These are phyloP conservation scores for Pestalotiopsis fici DNA, from an alignment of 2,329 filamentous ascomycete genomes.

Conservation along the genomic window DNA sequence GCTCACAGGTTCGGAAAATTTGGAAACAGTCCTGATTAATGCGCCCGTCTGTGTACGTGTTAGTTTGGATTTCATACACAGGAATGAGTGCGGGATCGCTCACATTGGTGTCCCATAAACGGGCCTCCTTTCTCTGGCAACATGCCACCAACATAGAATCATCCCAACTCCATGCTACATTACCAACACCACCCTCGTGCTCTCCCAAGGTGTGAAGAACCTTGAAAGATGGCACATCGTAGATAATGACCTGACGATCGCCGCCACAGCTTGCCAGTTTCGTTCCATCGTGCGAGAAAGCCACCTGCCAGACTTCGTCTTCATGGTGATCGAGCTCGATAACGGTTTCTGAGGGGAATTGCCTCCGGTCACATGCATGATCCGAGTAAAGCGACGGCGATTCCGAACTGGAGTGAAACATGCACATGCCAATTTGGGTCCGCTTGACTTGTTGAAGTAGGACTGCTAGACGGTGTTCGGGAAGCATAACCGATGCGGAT, in stretches of 20 bases:
- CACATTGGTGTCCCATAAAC: conserved; percentile 74
- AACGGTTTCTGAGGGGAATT: conserved; percentile 75
- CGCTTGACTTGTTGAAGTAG: conserved; percentile 83
- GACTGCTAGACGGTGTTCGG: conserved; percentile 81
- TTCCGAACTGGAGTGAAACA: conserved; percentile 81
- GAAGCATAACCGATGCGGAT: conserved; percentile 95
- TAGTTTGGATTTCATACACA: not conserved
- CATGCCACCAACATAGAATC: conserved; percentile 85
- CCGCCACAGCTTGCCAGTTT: conserved; percentile 81
- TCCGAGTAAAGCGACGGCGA: conserved; percentile 88
- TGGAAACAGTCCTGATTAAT: conserved; percentile 63
- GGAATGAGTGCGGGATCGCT: conserved; percentile 25
- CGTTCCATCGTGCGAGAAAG: conserved; percentile 85
- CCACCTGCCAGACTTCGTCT: conserved; percentile 89
- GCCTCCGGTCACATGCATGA: conserved; percentile 76
- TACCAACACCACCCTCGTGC: conserved; percentile 73
- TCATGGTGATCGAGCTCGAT: conserved; percentile 71
- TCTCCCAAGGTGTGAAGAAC: conserved; percentile 63
- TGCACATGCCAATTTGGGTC: conserved; percentile 77
- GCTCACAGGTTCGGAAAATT: conserved; percentile 83
- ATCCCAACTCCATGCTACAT: conserved; percentile 90
- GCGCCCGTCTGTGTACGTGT: conserved; percentile 55
- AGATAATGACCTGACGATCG: conserved; percentile 76
- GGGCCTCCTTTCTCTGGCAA: conserved; percentile 70
- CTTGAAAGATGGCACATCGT: conserved; percentile 72